A percentile compares a stretch with the other conserved stretches of the same genome.
Conservation (phyloP, 306 rosid genomes). For the Morella rubra region DNA sequence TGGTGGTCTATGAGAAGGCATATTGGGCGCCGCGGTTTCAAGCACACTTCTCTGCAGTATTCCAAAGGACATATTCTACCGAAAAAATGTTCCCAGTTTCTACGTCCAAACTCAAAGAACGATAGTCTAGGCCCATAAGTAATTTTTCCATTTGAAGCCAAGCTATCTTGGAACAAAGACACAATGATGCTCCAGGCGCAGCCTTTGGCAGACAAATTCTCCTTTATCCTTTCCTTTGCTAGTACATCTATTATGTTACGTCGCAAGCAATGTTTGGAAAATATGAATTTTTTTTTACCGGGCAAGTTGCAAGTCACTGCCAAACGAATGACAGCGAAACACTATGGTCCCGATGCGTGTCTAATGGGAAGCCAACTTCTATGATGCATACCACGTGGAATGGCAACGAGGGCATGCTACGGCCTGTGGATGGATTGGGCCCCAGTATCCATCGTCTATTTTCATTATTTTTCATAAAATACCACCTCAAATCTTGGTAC, state of each 20-base stretch:
- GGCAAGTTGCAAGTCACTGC: background rate
- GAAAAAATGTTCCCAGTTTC: background rate
- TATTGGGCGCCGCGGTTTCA: background rate
- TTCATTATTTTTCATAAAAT: too few species aligned
- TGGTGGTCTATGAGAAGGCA: conserved; percentile 18
- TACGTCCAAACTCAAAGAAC: background rate
- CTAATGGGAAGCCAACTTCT: background rate
- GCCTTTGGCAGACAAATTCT: background rate
- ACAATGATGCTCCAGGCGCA: background rate
- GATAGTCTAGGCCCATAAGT: background rate
- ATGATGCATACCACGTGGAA: background rate
- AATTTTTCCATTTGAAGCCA: background rate
- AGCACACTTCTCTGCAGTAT: background rate
- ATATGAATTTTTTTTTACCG: background rate
- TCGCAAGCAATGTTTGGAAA: background rate
- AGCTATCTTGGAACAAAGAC: conserved; percentile 2
- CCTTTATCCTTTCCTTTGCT: background rate
- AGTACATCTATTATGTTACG: background rate
- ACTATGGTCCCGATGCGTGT: background rate
- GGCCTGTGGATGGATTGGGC: too few species aligned
- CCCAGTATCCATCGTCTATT: background rate
- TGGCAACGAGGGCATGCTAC: background rate
- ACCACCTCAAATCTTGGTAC: too few species aligned
- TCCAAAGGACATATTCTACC: conserved; percentile 35
- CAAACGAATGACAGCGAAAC: background rate